phyloP scores from a whole-genome alignment of 2,329 filamentous ascomycete genomes.

The Basipetospora chlamydospora region DNA sequence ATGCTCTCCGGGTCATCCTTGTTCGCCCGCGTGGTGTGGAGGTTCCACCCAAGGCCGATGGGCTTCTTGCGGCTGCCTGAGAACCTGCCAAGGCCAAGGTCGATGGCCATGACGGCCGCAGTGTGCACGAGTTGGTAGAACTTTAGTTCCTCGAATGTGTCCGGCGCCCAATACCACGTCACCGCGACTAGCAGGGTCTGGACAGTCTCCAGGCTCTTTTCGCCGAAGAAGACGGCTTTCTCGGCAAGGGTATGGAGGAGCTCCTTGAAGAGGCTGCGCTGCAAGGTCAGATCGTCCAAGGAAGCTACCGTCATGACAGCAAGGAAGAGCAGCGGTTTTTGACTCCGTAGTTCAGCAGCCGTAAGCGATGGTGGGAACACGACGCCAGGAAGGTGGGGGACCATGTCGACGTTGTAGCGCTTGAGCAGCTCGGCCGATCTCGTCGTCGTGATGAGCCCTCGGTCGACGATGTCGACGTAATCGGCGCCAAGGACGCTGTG shows the following conservation, averaged over 20 bases:
- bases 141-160: slow-evolving; percentile 73
- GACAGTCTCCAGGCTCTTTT: slow-evolving; percentile 71
- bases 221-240: slow-evolving; percentile 56
- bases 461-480: slow-evolving; percentile 37
- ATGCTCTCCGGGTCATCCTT: slow-evolving; percentile 32
- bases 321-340: slow-evolving; percentile 55
- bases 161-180: slow-evolving; percentile 78
- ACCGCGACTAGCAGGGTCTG: slow-evolving; percentile 62
- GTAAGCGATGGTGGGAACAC: slow-evolving; percentile 41
- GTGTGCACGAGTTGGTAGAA: slow-evolving; percentile 81
- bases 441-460: slow-evolving; percentile 41
- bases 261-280: slow-evolving; percentile 50
- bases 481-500: slow-evolving; percentile 7
- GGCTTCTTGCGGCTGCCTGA: slow-evolving; percentile 8
- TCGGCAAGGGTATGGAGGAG: slow-evolving; percentile 62
- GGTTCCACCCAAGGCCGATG: slow-evolving; percentile 16
- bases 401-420: slow-evolving; percentile 45
- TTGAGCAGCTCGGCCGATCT: slow-evolving; percentile 39
- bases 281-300: slow-evolving; percentile 38
- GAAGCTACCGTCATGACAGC: slow-evolving; percentile 53
- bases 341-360: slow-evolving; percentile 37
- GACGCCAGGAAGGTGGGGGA: slow-evolving; percentile 46
- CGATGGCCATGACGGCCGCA: slow-evolving; percentile 67
- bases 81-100: slow-evolving; percentile 59
- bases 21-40: not conserved